These are phyloP conservation scores for Dictyostelium capitatum DNA, from an alignment of 78 protist genomes.

Conservation along the genomic window DNA sequence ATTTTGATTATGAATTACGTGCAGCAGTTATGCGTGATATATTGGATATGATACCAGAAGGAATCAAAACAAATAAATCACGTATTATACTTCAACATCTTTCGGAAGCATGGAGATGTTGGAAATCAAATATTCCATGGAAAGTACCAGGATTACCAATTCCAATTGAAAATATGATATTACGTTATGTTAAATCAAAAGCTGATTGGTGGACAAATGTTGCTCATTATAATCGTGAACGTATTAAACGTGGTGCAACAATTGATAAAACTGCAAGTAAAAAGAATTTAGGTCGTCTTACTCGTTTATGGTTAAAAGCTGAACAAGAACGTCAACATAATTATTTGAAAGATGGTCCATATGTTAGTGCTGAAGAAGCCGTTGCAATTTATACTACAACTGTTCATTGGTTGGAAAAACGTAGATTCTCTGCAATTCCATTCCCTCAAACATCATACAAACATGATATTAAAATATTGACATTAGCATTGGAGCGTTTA, in stretches of 20 bases:
- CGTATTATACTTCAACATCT: constrained; percentile 97
- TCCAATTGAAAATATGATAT: constrained; percentile 98
- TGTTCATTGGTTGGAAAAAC: constrained; percentile 98
- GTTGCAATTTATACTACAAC: constrained; percentile 98
- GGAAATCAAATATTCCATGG: constrained; percentile 99
- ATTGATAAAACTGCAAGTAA: constrained; percentile 99
- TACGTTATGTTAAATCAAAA: constrained; percentile 98
- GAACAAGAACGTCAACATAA: constrained; percentile 99
- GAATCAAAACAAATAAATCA: constrained; percentile 96
- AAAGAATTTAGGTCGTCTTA: constrained; percentile 99
- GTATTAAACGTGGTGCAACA: constrained; percentile 98
- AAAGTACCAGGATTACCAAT: constrained; percentile 99
- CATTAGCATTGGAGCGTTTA: constrained; percentile 98
- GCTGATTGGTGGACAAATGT: constrained; percentile 99
- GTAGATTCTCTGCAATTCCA: constrained; percentile 97
- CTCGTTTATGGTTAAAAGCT: constrained; percentile 99
- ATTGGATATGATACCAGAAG: constrained; percentile 99
- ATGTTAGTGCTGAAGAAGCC: constrained; percentile 98
- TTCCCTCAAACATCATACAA: constrained; percentile 99
- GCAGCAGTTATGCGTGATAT: constrained; percentile 99
- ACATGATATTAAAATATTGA: constrained; percentile 99
- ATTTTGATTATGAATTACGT: constrained; percentile 98
- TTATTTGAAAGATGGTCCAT: constrained; percentile 99
- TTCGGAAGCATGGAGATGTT: constrained; percentile 99
- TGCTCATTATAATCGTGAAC: constrained; percentile 99